Percentiles rank a stretch among this genome's conserved stretches.
phyloP scores from a whole-genome alignment of 768 basidiomycete genomes.

The Termitomyces sp. region DNA sequence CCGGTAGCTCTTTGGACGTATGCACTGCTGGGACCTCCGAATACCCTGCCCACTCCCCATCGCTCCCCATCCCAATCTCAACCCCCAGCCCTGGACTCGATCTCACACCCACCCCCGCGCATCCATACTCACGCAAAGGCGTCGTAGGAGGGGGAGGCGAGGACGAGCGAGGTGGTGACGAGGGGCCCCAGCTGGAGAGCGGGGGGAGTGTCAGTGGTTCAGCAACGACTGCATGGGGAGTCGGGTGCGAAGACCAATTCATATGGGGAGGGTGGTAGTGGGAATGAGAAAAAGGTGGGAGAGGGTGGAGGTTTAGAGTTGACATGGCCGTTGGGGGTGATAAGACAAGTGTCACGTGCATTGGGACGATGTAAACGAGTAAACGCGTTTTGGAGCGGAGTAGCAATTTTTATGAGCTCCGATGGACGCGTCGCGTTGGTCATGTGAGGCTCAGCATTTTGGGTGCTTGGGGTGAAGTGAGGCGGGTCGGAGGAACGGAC shows the following conservation, averaged over 20 bases:
- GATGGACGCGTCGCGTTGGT: conserved; percentile 28
- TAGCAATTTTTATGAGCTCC: conserved; percentile 24
- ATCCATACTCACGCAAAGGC: conserved; percentile 24
- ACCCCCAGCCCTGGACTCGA: conserved; percentile 32
- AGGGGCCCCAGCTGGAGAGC: conserved; percentile 16
- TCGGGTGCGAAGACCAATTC: too few relatives aligned
- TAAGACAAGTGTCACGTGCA: conserved; percentile 43
- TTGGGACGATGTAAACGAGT: conserved; percentile 16
- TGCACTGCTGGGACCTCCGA: conserved; percentile 12
- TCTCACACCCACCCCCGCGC: conserved; percentile 28
- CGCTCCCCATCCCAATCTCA: conserved; percentile 20
- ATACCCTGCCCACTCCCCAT: not conserved
- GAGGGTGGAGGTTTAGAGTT: conserved; percentile 9
- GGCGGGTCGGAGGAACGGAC: too few relatives aligned
- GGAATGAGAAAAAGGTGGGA: too few relatives aligned
- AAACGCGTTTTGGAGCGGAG: conserved; percentile 44
- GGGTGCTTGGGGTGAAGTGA: too few relatives aligned
- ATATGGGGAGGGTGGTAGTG: too few relatives aligned
- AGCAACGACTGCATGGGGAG: too few relatives aligned
- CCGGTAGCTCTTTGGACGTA: conserved; percentile 23
- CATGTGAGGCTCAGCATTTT: conserved; percentile 25
- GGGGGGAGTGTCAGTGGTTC: too few relatives aligned
- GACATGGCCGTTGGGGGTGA: conserved; percentile 43
- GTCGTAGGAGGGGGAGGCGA: conserved; percentile 39
- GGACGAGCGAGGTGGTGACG: conserved; percentile 29